phyloP scores from a whole-genome alignment of 768 basidiomycete genomes.

The Lepiota brunneoincarnata region DNA sequence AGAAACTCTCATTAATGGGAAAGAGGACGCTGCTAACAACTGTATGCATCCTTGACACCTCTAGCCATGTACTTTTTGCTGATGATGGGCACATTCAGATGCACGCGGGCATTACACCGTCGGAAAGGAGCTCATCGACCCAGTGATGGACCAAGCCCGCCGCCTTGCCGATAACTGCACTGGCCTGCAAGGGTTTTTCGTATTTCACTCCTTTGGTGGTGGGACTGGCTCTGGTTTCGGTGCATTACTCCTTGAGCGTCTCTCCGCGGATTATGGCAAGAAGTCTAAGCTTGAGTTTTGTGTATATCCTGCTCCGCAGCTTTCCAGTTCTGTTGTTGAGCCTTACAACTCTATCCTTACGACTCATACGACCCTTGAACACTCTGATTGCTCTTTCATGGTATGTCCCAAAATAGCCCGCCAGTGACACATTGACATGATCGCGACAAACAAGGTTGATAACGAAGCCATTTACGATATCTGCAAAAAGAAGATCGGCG shows the following conservation, averaged over 20 bases:
- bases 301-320: constrained; percentile 91
- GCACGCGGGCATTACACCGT: constrained; percentile 98
- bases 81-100: constrained; percentile 45
- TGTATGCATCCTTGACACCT: constrained; percentile 51
- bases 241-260: constrained; percentile 90
- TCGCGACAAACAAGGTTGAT: constrained; percentile 66
- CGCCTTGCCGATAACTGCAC: constrained; percentile 94
- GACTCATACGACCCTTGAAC: constrained; percentile 98
- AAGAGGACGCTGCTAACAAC: constrained; percentile 99
- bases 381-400: constrained; percentile 99
- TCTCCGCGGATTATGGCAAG: constrained; percentile 97
- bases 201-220: constrained; percentile 99
- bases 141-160: constrained; percentile 93
- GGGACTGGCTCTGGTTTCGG: constrained; percentile 99
- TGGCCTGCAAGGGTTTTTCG: constrained; percentile 98
- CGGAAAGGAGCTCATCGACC: constrained; percentile 97
- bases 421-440: neutral
- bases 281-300: constrained; percentile 99
- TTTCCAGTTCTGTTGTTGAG: constrained; percentile 93
- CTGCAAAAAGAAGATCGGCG: constrained; percentile 92
- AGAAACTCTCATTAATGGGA: constrained; percentile 94
- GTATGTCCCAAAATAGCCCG: constrained; percentile 34
- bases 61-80: constrained; percentile 12
- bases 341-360: constrained; percentile 98
- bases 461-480: constrained; percentile 99